Conservation (phyloP, 495 filamentous ascomycete species). For the Parmelia sp. region DNA sequence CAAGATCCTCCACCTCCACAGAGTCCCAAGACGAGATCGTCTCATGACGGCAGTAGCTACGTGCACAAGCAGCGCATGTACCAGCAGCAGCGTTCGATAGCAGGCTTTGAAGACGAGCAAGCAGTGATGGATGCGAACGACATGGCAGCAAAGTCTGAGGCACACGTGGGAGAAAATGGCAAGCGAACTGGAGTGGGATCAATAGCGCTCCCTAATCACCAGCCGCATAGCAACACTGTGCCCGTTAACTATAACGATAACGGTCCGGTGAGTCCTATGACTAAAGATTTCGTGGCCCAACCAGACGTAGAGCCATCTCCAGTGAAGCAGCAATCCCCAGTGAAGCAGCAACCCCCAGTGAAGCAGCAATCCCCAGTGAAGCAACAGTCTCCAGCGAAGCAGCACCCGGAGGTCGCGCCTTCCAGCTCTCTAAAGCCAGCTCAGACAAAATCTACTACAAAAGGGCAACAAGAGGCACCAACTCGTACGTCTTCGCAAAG, state of each 20-base stretch:
- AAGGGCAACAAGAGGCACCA: neutral
- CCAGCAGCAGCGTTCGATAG: slow-evolving; percentile 28
- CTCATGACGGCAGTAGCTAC: slow-evolving; percentile 28
- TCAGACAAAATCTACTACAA: slow-evolving; percentile 5
- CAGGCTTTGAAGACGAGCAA: slow-evolving; percentile 28
- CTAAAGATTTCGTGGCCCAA: neutral
- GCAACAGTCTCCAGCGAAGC: slow-evolving; percentile 3
- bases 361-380: neutral
- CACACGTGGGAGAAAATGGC: neutral
- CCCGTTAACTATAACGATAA: neutral
- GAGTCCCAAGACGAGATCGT: slow-evolving; percentile 11
- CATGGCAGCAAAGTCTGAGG: slow-evolving; percentile 7
- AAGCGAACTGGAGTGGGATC: neutral
- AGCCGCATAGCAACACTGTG: neutral
- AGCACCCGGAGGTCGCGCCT: neutral
- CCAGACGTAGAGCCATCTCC: neutral
- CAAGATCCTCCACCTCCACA: slow-evolving; percentile 11
- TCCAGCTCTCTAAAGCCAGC: slow-evolving; percentile 1
- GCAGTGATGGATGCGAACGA: slow-evolving; percentile 19
- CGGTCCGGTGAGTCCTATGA: neutral
- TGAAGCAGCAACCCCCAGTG: slow-evolving; percentile 8
- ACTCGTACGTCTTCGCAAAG: slow-evolving; percentile 1
- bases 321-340: neutral
- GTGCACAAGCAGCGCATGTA: slow-evolving; percentile 31
- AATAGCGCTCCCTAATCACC: neutral